Base-by-base conservation (phyloP, 1,139 yeast genomes). In the Geotrichum bryndzae region DNA sequence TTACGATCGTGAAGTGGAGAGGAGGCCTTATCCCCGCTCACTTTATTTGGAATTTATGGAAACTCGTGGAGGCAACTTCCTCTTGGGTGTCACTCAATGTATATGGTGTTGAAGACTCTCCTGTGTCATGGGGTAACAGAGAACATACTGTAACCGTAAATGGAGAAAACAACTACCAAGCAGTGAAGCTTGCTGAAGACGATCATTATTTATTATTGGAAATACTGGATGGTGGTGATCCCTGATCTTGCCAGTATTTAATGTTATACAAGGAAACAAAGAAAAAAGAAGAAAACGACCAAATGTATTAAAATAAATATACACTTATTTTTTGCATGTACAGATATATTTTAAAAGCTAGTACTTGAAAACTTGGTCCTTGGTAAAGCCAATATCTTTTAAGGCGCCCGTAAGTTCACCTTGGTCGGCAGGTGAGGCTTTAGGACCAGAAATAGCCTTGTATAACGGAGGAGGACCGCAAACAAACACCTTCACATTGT, bases 401-500 rank as follows among this genome's bases (percentile, higher is more conserved):
- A 95, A 84, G 61, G 85, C 83, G 72, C 99, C 99, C 51, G 86
- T 80, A 64, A 95, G 83, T 77, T 90, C 97, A 76, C 99, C 99
- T 80, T 94, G 99, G 73, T 92, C 98, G 62, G 86, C 73, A 69
- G 97, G 96, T 60, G 96, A 86, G 56, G 78, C 81, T 83, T 94
- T 94, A 70, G 77, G 76, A 73, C 99, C 99, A 52, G 97, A 90
- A 69, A 91, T 75, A 68, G 96, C 88, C 68, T 88, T 81, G 81
- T 86, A 84, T 78, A 90, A 67, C 61, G 90, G 89, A 71, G 95
- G 94, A 62, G 97, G 96, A 68, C 97, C 99, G 80, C 98, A 90
- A 68, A 89, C 86, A 74, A 91, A 87, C 67, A 89, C 82, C 76
- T 89, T 85, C 74, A 86, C 79, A 69, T 84, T 80, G 67, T 79